Evolutionary conservation across 2,329 filamentous ascomycete genomes (phyloP), one percentile per base, ranked within the genome.

Genomic region (Claviceps humidiphila): DNA sequence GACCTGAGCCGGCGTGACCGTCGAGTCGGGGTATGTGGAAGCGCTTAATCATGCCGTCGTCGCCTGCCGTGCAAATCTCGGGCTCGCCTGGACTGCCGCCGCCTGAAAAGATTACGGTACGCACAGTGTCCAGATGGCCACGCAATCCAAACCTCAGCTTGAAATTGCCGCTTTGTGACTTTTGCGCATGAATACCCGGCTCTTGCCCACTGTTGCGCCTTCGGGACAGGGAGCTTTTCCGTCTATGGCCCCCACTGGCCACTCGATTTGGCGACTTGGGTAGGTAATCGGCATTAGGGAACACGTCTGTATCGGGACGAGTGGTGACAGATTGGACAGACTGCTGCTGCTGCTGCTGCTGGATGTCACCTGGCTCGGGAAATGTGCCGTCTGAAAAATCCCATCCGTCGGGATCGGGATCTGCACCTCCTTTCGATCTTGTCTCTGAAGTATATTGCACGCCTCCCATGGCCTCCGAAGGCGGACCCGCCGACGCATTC

Each of bases 61-160:
- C 93, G 52, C 91, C 89, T 49, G 87, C 89, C 3, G 91, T 98
- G 69, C 91, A 97, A 51, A 98, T 91, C 67, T 98, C 93, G 1
- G 93, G 93, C 64, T 98, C 93, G 3, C 88, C 89, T 3, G 90
- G 90, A 62, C 89, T 96, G 55, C 93, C 93, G 43, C 93, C 93
- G 24, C 93, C 93, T 1, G 90, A 97, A 69, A 98, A 98, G 57
- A 96, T 95, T 54, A 97, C 88, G 1, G 89, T 89, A 42, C 93
- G 84, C 5, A 98, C 89, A 2, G 94, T 90, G 64, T 97, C 89
- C 2, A 98, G 77, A 66, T 98, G 93, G 1, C 93, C 93, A 50
- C 91, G 80, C 4, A 98, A 76, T 4, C 89, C 91, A 64, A 95
- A 97, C 49, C 89, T 82, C 54, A 97, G 84, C 68, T 94, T 96